phyloP scores from a whole-genome alignment of 306 rosid genomes.

The Pterocarpus santalinus region DNA sequence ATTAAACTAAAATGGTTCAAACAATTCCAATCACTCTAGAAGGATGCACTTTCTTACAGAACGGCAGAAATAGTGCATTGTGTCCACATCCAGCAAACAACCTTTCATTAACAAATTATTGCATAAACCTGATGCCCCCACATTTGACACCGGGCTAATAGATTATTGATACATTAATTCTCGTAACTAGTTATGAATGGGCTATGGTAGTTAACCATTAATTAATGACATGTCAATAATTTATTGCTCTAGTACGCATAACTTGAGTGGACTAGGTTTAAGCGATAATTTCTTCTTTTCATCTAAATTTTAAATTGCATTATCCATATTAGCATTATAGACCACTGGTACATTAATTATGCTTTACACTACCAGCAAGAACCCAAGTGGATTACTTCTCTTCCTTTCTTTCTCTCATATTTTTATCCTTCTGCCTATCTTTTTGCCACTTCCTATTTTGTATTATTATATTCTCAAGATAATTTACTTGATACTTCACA shows the following conservation, averaged over 20 bases:
- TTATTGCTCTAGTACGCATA: background rate
- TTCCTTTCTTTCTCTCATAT: background rate
- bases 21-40: slow-evolving; percentile 32
- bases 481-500: background rate
- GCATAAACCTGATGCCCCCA: background rate
- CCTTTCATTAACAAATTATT: background rate
- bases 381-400: background rate
- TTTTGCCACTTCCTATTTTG: background rate
- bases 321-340: slow-evolving; percentile 5
- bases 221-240: background rate
- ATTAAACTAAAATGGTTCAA: slow-evolving; percentile 30
- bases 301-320: slow-evolving; percentile 25
- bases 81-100: slow-evolving; percentile 2
- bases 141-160: background rate
- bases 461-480: slow-evolving; percentile 10
- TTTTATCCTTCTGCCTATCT: background rate
- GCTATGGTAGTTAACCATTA: background rate
- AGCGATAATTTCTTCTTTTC: background rate
- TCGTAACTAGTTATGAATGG: background rate
- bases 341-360: background rate
- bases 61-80: background rate
- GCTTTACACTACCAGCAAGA: background rate
- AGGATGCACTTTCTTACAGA: slow-evolving; percentile 15
- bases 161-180: background rate
- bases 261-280: background rate